Evolutionary conservation across 2,329 filamentous ascomycete genomes (phyloP).

Genomic region (Fusarium xylarioides): DNA sequence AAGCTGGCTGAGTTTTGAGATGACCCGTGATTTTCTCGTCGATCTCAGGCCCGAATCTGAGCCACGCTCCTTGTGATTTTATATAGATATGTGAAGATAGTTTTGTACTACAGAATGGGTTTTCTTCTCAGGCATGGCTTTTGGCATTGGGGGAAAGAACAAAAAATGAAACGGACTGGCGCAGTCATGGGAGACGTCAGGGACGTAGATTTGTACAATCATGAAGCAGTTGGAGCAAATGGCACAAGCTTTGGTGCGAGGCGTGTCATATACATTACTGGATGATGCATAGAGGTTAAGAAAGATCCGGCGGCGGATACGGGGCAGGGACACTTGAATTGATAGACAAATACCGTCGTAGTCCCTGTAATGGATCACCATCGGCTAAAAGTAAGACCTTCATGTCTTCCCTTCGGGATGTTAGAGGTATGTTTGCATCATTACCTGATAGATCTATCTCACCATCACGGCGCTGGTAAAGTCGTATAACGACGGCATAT

Average conservation of each 20-base stretch:
- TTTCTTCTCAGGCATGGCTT: conserved; percentile 5
- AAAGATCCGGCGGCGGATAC: conserved; percentile 11
- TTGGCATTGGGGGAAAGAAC: not conserved
- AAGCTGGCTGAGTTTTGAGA: conserved; percentile 96
- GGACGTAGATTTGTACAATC: conserved; percentile 34
- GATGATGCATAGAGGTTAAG: conserved; percentile 16
- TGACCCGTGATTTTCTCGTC: conserved; percentile 88
- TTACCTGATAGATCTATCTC: not conserved
- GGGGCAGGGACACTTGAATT: conserved; percentile 9
- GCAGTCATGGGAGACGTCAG: conserved; percentile 11
- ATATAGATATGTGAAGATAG: conserved; percentile 32
- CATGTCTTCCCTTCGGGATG: not conserved
- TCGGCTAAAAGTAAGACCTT: not conserved
- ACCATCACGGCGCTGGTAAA: not conserved
- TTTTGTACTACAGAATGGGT: conserved; percentile 9
- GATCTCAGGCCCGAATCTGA: conserved; percentile 60
- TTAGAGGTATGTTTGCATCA: not conserved
- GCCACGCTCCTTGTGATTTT: conserved; percentile 40
- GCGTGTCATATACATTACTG: conserved; percentile 6
- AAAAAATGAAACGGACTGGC: conserved; percentile 17
- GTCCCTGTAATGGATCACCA: not conserved
- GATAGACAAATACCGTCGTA: conserved; percentile 33
- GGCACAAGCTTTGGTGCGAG: not conserved
- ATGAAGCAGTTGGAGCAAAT: conserved; percentile 6
- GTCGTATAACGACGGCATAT: not conserved